phyloP scores from a whole-genome alignment of 306 rosid species.

The Clitoria ternatea region DNA sequence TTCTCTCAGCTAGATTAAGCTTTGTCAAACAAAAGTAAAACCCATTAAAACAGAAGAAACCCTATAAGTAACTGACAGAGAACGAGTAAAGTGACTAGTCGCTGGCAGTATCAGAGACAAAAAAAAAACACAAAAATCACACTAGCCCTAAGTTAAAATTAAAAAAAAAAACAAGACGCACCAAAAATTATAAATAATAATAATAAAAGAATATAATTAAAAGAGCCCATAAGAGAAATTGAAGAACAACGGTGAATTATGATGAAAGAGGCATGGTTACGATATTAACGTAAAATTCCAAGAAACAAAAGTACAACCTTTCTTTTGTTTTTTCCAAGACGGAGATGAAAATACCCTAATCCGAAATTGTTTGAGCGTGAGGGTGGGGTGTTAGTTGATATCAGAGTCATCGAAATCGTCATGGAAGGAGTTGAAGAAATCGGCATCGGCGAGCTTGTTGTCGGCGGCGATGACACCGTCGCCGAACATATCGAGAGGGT shows the following conservation, averaged over 20 bases:
- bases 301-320: background rate
- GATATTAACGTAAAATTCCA: background rate
- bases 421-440: constrained; percentile 72
- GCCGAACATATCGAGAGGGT: constrained; percentile 55
- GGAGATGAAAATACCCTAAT: background rate
- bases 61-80: background rate
- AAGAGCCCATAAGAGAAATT: background rate
- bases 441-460: constrained; percentile 72
- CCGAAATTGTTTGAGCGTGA: background rate
- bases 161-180: background rate
- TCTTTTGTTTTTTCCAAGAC: too few species aligned
- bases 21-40: background rate
- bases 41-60: background rate
- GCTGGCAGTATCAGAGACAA: background rate
- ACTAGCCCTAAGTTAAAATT: background rate
- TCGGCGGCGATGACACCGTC: constrained; percentile 63
- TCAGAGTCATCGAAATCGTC: constrained; percentile 86
- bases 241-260: background rate
- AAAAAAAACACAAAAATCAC: background rate
- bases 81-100: background rate
- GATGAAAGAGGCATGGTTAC: background rate
- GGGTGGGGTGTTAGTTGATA: constrained; percentile 45
- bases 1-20: background rate
- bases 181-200: background rate
- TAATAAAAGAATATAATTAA: background rate